phyloP scores from a whole-genome alignment of 257 asterid genomes.

The Rhazya stricta region DNA sequence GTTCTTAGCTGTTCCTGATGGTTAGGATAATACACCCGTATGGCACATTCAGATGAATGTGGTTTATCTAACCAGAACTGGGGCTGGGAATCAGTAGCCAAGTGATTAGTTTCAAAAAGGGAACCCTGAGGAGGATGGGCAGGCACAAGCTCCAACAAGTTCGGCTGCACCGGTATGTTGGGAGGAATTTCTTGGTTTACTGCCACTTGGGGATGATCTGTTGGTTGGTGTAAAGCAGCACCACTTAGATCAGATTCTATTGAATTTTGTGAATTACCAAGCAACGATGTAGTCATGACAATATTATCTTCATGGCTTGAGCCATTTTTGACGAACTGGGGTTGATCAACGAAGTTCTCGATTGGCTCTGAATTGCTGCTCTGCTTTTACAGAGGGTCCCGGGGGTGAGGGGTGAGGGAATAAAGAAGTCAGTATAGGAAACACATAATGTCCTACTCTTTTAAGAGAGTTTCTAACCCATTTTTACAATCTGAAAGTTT shows the following conservation, averaged over 20 bases:
- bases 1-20: constrained; percentile 41
- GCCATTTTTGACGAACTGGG: constrained; percentile 39
- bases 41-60: constrained; percentile 36
- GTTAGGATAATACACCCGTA: constrained; percentile 32
- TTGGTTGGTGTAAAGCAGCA: constrained; percentile 33
- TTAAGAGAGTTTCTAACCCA: not conserved
- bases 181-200: constrained; percentile 38
- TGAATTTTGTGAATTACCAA: constrained; percentile 43
- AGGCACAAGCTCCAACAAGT: constrained; percentile 43
- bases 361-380: constrained; percentile 47
- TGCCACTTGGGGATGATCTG: constrained; percentile 35
- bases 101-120: constrained; percentile 44
- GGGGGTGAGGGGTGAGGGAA: no score
- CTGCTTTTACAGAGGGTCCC: constrained; percentile 44
- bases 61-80: constrained; percentile 44
- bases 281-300: constrained; percentile 32
- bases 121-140: constrained; percentile 40
- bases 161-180: constrained; percentile 43
- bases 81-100: constrained; percentile 38
- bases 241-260: constrained; percentile 45
- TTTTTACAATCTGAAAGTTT: constrained; percentile 1
- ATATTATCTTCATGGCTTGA: constrained; percentile 51
- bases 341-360: constrained; percentile 55
- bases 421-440: constrained; percentile 16
- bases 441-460: not conserved